Percentiles rank a stretch among this genome's conserved stretches.
These are phyloP conservation scores for Annulohypoxylon stygium DNA, from an alignment of 495 filamentous ascomycete species.

Conservation along the genomic window DNA sequence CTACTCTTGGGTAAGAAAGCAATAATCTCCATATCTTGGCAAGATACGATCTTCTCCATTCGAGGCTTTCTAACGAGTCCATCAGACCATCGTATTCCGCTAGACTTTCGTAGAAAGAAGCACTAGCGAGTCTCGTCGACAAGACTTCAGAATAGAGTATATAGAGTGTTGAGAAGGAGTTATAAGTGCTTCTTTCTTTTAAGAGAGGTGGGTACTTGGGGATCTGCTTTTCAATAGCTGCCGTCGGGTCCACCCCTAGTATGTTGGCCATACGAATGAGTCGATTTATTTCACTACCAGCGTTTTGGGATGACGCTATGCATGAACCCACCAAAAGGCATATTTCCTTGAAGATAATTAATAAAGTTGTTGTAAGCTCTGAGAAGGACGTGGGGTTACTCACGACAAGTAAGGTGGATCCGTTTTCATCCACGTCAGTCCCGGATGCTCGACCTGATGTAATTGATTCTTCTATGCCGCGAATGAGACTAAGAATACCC, in stretches of 20 bases:
- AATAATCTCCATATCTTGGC: too few relatives aligned
- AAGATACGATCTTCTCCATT: too few relatives aligned
- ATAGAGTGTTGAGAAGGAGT: too few relatives aligned
- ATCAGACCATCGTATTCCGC: not conserved
- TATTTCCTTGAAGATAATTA: not conserved
- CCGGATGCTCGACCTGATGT: conserved; percentile 4
- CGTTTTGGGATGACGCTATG: not conserved
- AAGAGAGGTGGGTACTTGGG: too few relatives aligned
- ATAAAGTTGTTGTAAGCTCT: not conserved
- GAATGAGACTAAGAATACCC: not conserved
- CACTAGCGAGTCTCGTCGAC: not conserved
- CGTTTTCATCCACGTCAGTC: conserved; percentile 11
- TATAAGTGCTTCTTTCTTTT: too few relatives aligned
- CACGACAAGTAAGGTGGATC: conserved; percentile 11
- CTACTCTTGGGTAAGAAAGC: not conserved
- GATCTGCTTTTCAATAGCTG: not conserved
- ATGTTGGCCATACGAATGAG: not conserved
- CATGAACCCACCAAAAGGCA: not conserved
- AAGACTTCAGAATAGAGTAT: too few relatives aligned
- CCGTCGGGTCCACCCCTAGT: not conserved
- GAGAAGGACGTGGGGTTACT: not conserved
- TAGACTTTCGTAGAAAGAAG: not conserved
- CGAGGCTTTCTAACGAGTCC: not conserved
- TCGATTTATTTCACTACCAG: not conserved
- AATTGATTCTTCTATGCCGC: not conserved